Base-by-base conservation (phyloP, 2,329 filamentous ascomycete species). In the Aureobasidium mangrovei region DNA sequence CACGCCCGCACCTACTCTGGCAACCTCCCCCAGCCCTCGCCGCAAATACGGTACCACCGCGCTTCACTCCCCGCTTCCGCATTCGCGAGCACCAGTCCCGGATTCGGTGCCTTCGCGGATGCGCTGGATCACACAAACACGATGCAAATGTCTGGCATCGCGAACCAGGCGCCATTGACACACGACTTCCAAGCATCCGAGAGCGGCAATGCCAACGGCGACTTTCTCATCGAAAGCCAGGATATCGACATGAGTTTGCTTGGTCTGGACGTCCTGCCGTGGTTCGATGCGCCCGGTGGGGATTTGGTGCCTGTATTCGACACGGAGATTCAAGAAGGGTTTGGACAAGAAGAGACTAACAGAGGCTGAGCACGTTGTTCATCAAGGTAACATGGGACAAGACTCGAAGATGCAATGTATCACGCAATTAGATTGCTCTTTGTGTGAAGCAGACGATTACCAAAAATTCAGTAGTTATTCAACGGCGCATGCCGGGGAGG, bases 241-340 rank as follows among this genome's bases (percentile, higher is more conserved):
- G 85, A 91, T 59, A 81, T 91, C 33, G 85, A 91, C 59, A 85
- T 91, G 74, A 81, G 79, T 27, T 72, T 80, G 4, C 70, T 90
- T 18, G 83, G 81, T 1, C 78, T 82, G 12, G 84, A 88, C 41
- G 79, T 88, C 69, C 81, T 86, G 75, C 81, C 83, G 0, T 91
- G 86, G 84, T 72, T 90, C 8, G 86, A 88, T 36, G 43, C 53
- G 8, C 43, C 49, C 1, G 26, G 31, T 38, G 49, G 49, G 7
- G 47, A 41, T 3, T 18, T 52, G 38, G 42, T 52, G 47, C 38
- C 38, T 27, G 31, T 42, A 7, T 52, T 52, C 33, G 47, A 52
- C 32, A 10, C 8, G 7, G 36, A 39, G 36, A 35, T 35, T 7
- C 32, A 35, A 35, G 32, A 35, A 35, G 32, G 32, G 10, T 35